Evolutionary conservation across 345 rosid genomes (phyloP).

Genomic region (Citrus maxima): DNA sequence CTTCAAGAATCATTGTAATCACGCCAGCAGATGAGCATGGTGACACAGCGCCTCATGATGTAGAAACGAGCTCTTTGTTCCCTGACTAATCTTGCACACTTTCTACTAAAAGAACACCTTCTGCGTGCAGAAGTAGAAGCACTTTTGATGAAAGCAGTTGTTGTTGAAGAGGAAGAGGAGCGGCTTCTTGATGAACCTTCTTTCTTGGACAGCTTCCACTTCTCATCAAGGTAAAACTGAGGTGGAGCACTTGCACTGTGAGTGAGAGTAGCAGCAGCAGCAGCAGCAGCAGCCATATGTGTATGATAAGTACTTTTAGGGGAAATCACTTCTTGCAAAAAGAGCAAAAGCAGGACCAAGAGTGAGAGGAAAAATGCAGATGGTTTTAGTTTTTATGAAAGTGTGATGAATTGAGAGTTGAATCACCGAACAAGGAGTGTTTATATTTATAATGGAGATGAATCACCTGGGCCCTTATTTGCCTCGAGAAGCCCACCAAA

Average conservation of each 20-base stretch:
- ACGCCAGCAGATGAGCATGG: constrained; percentile 95
- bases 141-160: constrained; percentile 35
- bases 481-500: constrained; percentile 52
- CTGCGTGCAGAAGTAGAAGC: constrained; percentile 29
- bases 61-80: constrained; percentile 95
- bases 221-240: constrained; percentile 45
- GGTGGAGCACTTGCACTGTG: constrained; percentile 34
- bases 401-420: constrained; percentile 19
- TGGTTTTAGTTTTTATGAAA: not conserved
- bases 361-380: constrained; percentile 1
- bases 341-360: not conserved
- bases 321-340: not conserved
- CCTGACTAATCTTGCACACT: constrained; percentile 74
- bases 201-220: constrained; percentile 62
- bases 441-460: constrained; percentile 46
- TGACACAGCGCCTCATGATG: constrained; percentile 85
- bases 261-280: constrained; percentile 12
- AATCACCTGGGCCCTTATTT: constrained; percentile 48
- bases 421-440: not conserved
- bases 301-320: not conserved
- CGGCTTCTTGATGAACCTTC: constrained; percentile 59
- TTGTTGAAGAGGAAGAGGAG: not conserved
- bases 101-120: constrained; percentile 71
- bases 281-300: constrained; percentile 38
- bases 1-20: constrained; percentile 71